phyloP scores from a whole-genome alignment of 139 green algal genomes.

The Choricystis sp. region DNA sequence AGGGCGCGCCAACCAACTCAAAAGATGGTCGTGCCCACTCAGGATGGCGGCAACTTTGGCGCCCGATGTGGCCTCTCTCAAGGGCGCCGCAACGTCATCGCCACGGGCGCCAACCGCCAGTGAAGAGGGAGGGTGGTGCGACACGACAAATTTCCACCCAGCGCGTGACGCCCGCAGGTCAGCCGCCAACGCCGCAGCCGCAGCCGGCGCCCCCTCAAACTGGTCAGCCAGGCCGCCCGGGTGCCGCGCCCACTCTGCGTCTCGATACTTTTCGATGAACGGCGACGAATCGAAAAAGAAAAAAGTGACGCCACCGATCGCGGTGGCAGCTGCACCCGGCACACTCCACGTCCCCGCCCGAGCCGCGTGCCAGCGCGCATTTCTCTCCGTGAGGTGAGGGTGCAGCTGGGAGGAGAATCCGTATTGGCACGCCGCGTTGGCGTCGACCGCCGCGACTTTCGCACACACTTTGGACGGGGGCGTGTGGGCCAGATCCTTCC shows the following conservation, averaged over 20 bases:
- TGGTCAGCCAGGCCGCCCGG: neutral
- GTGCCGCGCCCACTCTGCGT: neutral
- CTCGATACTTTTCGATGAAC: neutral
- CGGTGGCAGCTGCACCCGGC: no score
- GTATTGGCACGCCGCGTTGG: neutral
- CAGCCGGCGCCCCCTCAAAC: neutral
- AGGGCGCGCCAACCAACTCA: neutral
- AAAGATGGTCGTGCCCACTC: neutral
- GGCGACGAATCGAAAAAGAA: neutral
- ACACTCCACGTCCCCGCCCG: neutral
- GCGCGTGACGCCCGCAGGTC: neutral
- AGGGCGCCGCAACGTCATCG: neutral
- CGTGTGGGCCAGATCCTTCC: neutral
- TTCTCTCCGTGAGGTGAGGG: neutral
- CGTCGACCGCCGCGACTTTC: no score
- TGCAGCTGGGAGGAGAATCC: neutral
- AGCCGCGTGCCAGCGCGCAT: neutral
- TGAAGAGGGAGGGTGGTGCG: neutral
- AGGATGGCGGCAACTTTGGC: neutral
- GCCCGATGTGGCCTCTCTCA: neutral
- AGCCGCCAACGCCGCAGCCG: neutral
- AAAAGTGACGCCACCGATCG: neutral
- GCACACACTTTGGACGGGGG: neutral
- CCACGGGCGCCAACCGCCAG: neutral
- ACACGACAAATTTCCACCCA: neutral